A percentile compares a stretch with the other conserved stretches of the same genome.
phyloP scores from a whole-genome alignment of 257 asterid genomes.

The Scutellaria minor region DNA sequence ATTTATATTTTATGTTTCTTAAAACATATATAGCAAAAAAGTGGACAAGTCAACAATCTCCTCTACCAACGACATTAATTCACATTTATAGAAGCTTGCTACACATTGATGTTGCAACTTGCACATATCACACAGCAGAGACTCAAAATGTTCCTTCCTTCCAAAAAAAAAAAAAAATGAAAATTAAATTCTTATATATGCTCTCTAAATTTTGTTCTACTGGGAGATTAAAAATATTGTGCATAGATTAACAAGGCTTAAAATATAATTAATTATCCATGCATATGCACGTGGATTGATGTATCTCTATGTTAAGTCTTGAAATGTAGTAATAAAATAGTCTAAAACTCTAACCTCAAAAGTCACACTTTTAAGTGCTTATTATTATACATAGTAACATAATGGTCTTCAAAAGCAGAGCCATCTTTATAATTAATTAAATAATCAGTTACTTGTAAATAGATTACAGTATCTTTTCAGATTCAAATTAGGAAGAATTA shows the following conservation, averaged over 20 bases:
- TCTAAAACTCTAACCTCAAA: not conserved
- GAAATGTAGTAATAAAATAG: not conserved
- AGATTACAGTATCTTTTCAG: not conserved
- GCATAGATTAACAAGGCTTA: no score
- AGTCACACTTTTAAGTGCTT: slow-evolving; percentile 18
- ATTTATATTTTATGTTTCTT: not conserved
- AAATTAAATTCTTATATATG: no score
- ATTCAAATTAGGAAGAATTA: not conserved
- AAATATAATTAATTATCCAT: no score
- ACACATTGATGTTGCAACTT: not conserved
- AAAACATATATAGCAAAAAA: not conserved
- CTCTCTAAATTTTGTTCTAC: no score
- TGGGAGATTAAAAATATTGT: no score
- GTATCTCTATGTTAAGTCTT: not conserved
- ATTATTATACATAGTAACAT: not conserved
- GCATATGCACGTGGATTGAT: no score
- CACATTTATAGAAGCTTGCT: not conserved
- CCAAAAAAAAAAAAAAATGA: no score
- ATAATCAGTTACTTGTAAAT: slow-evolving; percentile 4
- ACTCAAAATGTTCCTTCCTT: no score
- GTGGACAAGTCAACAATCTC: not conserved
- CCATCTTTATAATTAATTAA: slow-evolving; percentile 4
- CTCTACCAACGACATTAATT: not conserved
- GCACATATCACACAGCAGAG: not conserved
- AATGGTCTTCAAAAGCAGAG: slow-evolving; percentile 14